Evolutionary conservation across 352 stramenopile genomes (phyloP).

Genomic region (Blastocystis sp.): DNA sequence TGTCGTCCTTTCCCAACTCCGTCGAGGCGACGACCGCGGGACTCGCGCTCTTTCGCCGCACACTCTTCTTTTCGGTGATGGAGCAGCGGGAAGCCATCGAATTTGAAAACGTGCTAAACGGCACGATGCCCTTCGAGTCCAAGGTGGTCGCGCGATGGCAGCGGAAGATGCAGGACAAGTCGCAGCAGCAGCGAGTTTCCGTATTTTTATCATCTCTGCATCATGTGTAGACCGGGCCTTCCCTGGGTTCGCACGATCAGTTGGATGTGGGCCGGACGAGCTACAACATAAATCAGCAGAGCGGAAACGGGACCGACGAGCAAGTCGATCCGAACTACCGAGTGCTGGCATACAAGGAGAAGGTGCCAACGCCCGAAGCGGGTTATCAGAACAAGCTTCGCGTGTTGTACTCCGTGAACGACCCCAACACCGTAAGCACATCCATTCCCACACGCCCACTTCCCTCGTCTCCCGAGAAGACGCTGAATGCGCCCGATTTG

Average conservation of each 20-base stretch:
- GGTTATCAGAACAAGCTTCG: slow-evolving; percentile 91
- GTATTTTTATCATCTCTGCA: not conserved
- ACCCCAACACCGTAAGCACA: slow-evolving; percentile 73
- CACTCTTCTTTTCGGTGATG: too few species aligned
- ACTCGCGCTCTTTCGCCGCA: too few species aligned
- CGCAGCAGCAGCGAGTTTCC: not conserved
- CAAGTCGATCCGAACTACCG: slow-evolving; percentile 78
- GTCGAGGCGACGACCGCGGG: too few species aligned
- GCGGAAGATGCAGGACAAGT: slow-evolving; percentile 36
- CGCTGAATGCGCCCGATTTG: slow-evolving; percentile 94
- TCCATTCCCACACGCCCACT: slow-evolving; percentile 87
- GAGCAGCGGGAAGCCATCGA: not conserved
- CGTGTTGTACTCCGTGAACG: slow-evolving; percentile 91
- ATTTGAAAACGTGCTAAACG: slow-evolving; percentile 8
- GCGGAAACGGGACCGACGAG: not conserved
- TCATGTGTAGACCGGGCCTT: slow-evolving; percentile 19
- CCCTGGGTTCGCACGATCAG: slow-evolving; percentile 18
- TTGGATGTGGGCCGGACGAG: slow-evolving; percentile 17
- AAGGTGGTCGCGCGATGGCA: slow-evolving; percentile 42
- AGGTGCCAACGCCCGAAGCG: slow-evolving; percentile 86
- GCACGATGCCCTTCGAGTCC: not conserved
- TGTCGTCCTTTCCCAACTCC: too few species aligned
- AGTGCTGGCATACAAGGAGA: slow-evolving; percentile 94
- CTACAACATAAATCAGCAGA: not conserved
- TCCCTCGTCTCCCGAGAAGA: slow-evolving; percentile 88